These are phyloP conservation scores for Fusarium sp. DNA, from an alignment of 2,329 filamentous ascomycete genomes.

Conservation along the genomic window DNA sequence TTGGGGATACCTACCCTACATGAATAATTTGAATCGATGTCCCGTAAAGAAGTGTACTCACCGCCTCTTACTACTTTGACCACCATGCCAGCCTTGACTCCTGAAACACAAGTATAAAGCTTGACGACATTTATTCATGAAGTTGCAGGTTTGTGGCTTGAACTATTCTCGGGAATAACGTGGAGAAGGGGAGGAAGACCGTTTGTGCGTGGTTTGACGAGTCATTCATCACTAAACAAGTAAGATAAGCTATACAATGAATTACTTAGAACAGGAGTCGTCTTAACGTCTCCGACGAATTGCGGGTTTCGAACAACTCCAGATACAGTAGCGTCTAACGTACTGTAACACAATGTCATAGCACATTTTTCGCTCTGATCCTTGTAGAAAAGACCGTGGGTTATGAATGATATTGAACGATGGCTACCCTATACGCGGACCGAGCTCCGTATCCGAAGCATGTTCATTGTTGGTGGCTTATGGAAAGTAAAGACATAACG, in stretches of 20 bases:
- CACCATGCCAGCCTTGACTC: not conserved
- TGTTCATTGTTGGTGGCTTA: not conserved
- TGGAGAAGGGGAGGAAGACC: not conserved
- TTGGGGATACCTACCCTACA: constrained; percentile 14
- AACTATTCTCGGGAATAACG: not conserved
- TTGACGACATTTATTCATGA: constrained; percentile 5
- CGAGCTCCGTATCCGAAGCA: not conserved
- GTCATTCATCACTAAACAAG: constrained; percentile 8
- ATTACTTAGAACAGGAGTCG: not conserved
- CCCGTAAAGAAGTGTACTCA: not conserved
- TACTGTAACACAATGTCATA: not conserved
- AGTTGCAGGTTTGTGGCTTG: not conserved
- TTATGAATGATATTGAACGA: not conserved
- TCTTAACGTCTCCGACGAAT: not conserved
- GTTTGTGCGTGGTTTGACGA: constrained; percentile 21
- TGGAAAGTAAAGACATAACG: not conserved
- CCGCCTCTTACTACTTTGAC: constrained; percentile 4
- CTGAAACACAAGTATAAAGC: constrained; percentile 20
- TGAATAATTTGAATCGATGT: no score
- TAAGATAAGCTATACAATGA: not conserved
- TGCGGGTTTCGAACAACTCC: not conserved
- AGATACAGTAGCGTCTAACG: not conserved
- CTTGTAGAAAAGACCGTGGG: not conserved
- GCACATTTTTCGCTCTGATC: not conserved
- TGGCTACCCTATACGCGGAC: not conserved